Evolutionary conservation across 1,284 basidiomycete genomes (phyloP).

Genomic region (Bondarzewia mesenterica): DNA sequence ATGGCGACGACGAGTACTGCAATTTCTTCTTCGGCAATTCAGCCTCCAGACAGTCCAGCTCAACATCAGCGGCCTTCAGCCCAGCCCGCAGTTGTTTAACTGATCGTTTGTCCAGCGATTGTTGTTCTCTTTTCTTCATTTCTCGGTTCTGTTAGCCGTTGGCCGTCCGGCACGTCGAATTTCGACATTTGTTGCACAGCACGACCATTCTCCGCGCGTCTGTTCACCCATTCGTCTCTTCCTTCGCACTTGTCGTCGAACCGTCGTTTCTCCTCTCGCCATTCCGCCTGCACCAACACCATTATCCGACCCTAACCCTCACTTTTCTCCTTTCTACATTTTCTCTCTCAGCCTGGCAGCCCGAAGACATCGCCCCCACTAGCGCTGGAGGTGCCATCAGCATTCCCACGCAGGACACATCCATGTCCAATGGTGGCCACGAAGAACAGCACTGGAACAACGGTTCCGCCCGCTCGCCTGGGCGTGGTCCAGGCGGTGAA

Average conservation of each 20-base stretch:
- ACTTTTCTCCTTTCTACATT: constrained; percentile 15
- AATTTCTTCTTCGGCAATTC: constrained; percentile 9
- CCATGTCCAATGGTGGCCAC: constrained; percentile 32
- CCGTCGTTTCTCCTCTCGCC: constrained; percentile 11
- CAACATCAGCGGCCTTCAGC: constrained; percentile 10
- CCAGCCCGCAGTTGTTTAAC: constrained; percentile 3
- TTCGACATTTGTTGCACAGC: not conserved
- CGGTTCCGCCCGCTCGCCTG: constrained; percentile 38
- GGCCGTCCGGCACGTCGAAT: not conserved
- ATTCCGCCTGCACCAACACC: constrained; percentile 13
- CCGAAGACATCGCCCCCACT: constrained; percentile 62
- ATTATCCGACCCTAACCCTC: constrained; percentile 26
- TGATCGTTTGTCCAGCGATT: constrained; percentile 1
- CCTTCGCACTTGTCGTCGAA: constrained; percentile 7
- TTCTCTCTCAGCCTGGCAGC: constrained; percentile 59
- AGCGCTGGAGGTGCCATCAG: constrained; percentile 48
- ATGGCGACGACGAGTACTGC: constrained; percentile 17
- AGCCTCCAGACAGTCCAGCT: constrained; percentile 1
- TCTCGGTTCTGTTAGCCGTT: not conserved
- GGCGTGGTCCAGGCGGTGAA: constrained; percentile 36
- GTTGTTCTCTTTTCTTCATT: not conserved
- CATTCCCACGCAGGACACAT: constrained; percentile 53
- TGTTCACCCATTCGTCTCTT: constrained; percentile 7
- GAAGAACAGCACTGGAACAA: constrained; percentile 36
- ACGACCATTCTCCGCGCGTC: constrained; percentile 10